Conservation (phyloP, 495 filamentous ascomycete genomes). For the Coniosporium apollinis region DNA sequence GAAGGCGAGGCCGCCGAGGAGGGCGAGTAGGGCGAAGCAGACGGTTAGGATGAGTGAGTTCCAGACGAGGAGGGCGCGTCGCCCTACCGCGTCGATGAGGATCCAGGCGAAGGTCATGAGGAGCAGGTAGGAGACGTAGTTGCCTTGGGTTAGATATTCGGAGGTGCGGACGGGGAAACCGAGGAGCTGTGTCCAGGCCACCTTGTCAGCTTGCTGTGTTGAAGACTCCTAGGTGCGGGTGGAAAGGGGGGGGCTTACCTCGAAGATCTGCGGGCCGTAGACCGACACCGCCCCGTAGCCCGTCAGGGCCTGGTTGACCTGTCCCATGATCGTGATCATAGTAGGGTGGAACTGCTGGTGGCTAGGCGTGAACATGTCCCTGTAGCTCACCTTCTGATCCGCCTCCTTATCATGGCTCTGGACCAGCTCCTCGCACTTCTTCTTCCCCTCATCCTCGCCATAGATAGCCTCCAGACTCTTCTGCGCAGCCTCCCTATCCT, state of each 20-base stretch:
- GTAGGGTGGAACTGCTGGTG: constrained; percentile 34
- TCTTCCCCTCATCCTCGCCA: constrained; percentile 28
- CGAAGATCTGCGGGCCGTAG: constrained; percentile 43
- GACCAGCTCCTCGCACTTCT: constrained; percentile 29
- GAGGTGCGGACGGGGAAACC: constrained; percentile 28
- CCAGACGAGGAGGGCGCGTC: constrained; percentile 34
- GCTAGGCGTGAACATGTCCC: constrained; percentile 30
- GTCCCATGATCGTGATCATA: constrained; percentile 38
- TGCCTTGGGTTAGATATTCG: constrained; percentile 35
- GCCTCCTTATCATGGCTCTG: constrained; percentile 29
- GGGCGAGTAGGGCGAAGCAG: constrained; percentile 30
- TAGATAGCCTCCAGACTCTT: constrained; percentile 26
- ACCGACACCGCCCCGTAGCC: constrained; percentile 40
- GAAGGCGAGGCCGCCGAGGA: constrained; percentile 28
- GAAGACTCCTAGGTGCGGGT: too few species aligned
- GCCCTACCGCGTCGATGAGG: constrained; percentile 33
- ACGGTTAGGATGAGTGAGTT: constrained; percentile 27
- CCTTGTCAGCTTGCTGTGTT: too few species aligned
- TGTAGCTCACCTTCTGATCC: constrained; percentile 26
- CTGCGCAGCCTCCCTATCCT: constrained; percentile 27
- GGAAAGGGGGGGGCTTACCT: constrained; percentile 7
- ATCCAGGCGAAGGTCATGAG: constrained; percentile 38
- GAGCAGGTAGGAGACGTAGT: constrained; percentile 38
- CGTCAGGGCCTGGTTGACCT: constrained; percentile 39
- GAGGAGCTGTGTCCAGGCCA: constrained; percentile 31